Evolutionary conservation across 2,329 filamentous ascomycete species (phyloP), one percentile per base, ranked within the genome.

Genomic region (Stachybotrys chlorohalonatus): DNA sequence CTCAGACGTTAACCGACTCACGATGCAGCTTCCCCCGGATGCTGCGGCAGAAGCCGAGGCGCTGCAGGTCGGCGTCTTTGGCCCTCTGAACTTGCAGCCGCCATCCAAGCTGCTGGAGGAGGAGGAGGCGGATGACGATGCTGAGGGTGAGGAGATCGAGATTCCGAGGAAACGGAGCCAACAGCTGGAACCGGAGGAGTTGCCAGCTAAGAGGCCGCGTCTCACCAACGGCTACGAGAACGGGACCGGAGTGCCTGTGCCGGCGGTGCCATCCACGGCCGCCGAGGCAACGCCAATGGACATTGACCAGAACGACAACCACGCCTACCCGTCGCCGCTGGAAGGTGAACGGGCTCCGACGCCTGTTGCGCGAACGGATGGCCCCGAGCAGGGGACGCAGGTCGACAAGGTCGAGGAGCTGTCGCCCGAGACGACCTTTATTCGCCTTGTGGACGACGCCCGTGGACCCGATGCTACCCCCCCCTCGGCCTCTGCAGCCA

Each of bases 291-390:
- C 77, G 58, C 77, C 81, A 60, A 84, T 85, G 81, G 82, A 85
- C 60, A 68, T 84, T 59, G 82, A 85, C 67, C 71, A 71, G 46
- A 69, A 70, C 53, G 72, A 75, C 64, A 81, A 82, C 64, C 81
- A 85, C 68, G 83, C 83, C 62, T 86, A 86, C 64, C 83, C 83
- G 53, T 86, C 83, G 54, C 83, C 83, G 54, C 75, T 82, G 17
- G 81, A 84, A 65, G 77, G 78, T 56, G 81, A 84, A 60, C 75
- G 77, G 57, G 74, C 73, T 53, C 72, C 76, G 49, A 79, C 79
- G 49, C 78, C 81, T 39, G 70, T 74, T 30, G 71, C 77, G 47
- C 79, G 73, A 63, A 85, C 83, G 55, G 79, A 83, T 56, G 83
- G 83, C 31, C 81, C 82, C 49, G 82, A 85, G 59, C 78, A 83